phyloP scores from a whole-genome alignment of 1,139 yeast genomes.

The Hansenula sp. region DNA sequence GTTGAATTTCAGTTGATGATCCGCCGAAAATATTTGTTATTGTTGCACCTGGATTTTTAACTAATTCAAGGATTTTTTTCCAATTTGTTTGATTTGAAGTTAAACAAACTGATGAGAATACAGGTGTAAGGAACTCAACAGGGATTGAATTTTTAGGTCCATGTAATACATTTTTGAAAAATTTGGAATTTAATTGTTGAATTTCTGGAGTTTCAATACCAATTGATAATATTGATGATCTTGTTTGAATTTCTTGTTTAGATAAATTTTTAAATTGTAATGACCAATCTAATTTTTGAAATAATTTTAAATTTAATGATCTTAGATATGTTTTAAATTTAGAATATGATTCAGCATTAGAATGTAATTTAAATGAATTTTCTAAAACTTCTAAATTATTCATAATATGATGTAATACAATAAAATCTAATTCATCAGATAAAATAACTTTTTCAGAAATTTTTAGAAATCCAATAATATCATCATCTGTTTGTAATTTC shows the following conservation, averaged over 20 bases:
- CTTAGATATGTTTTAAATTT: conserved; percentile 29
- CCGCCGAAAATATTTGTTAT: conserved; percentile 22
- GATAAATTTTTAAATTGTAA: conserved; percentile 18
- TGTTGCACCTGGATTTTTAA: conserved; percentile 40
- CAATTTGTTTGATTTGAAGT: conserved; percentile 42
- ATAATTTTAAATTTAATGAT: conserved; percentile 16
- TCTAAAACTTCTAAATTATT: conserved; percentile 18
- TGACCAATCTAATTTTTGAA: conserved; percentile 18
- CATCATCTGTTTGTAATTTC: conserved; percentile 20
- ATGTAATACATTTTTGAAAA: conserved; percentile 43
- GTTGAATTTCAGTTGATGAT: conserved; percentile 38
- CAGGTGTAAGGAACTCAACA: conserved; percentile 35
- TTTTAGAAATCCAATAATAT: conserved; percentile 23
- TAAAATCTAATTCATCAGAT: conserved; percentile 15
- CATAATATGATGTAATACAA: conserved; percentile 22
- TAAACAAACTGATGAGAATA: conserved; percentile 30
- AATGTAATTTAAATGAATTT: conserved; percentile 16
- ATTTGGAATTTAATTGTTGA: no score
- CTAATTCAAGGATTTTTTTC: conserved; percentile 49
- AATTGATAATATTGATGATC: conserved; percentile 27
- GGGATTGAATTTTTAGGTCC: conserved; percentile 50
- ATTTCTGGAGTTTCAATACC: conserved; percentile 25
- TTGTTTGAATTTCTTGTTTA: conserved; percentile 34
- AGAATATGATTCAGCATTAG: conserved; percentile 3
- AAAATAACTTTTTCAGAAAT: conserved; percentile 15